phyloP scores from a whole-genome alignment of 345 rosid species.

The Angophora floribunda region DNA sequence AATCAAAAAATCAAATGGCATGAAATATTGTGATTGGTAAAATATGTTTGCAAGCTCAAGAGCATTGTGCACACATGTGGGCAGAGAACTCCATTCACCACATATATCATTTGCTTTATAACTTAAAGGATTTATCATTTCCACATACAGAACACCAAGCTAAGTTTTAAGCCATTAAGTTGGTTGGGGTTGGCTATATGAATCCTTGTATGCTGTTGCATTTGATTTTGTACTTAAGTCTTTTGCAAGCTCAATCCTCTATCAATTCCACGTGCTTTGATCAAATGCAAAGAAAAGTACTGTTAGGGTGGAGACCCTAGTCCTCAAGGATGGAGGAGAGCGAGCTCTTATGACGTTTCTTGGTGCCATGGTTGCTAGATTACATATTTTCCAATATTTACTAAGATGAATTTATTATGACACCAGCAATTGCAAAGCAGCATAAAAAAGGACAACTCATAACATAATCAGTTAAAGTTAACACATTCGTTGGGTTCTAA shows the following conservation, averaged over 20 bases:
- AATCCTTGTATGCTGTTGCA: background rate
- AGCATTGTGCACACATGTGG: background rate
- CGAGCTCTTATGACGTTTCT: background rate
- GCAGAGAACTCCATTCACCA: background rate
- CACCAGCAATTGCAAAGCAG: background rate
- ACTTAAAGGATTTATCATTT: background rate
- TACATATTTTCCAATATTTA: background rate
- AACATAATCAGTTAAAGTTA: background rate
- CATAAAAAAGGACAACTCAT: background rate
- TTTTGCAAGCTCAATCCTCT: background rate
- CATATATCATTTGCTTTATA: background rate
- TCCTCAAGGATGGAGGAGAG: background rate
- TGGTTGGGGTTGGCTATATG: background rate
- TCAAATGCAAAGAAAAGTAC: background rate
- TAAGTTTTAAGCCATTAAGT: background rate
- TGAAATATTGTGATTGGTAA: background rate
- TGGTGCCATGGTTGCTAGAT: background rate
- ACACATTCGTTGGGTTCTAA: background rate
- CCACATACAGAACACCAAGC: background rate
- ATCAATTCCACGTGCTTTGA: background rate
- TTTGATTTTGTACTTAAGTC: background rate
- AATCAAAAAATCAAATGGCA: background rate
- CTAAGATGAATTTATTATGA: background rate
- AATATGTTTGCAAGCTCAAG: background rate
- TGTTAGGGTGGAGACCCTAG: background rate